Evolutionary conservation across 2,329 filamentous ascomycete genomes (phyloP).

Genomic region (Aspergillus chevalieri): DNA sequence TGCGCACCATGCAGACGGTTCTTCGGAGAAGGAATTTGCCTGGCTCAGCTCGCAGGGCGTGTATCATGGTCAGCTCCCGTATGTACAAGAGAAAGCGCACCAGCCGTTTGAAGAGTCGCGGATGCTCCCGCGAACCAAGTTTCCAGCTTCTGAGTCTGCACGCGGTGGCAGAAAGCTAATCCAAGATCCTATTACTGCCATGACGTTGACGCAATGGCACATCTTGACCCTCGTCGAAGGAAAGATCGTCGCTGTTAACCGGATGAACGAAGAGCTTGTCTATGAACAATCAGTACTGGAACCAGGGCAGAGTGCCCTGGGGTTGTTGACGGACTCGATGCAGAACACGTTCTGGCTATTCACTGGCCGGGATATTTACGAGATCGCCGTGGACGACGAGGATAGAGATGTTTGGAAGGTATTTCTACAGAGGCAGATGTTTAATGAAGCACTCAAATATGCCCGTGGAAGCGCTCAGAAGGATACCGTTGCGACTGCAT

Average conservation of each 20-base stretch:
- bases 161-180: conserved; percentile 59
- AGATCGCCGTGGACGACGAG: conserved; percentile 85
- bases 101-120: conserved; percentile 74
- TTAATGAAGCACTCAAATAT: conserved; percentile 80
- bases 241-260: conserved; percentile 76
- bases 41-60: conserved; percentile 87
- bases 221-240: conserved; percentile 76
- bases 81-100: conserved; percentile 60
- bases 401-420: conserved; percentile 92
- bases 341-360: conserved; percentile 99
- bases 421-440: conserved; percentile 78
- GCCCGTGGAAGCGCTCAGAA: conserved; percentile 74
- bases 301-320: conserved; percentile 70
- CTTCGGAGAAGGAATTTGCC: conserved; percentile 61
- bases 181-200: conserved; percentile 68
- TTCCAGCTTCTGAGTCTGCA: conserved; percentile 62
- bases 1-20: conserved; percentile 48
- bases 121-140: conserved; percentile 66
- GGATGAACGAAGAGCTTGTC: conserved; percentile 75
- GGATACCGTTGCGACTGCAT: conserved; percentile 85
- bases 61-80: conserved; percentile 73
- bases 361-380: conserved; percentile 83
- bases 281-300: conserved; percentile 85
- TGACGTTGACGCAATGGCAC: conserved; percentile 90
- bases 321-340: conserved; percentile 79